Conservation (phyloP, 2,329 filamentous ascomycete genomes). For the Diaporthe velutina region DNA sequence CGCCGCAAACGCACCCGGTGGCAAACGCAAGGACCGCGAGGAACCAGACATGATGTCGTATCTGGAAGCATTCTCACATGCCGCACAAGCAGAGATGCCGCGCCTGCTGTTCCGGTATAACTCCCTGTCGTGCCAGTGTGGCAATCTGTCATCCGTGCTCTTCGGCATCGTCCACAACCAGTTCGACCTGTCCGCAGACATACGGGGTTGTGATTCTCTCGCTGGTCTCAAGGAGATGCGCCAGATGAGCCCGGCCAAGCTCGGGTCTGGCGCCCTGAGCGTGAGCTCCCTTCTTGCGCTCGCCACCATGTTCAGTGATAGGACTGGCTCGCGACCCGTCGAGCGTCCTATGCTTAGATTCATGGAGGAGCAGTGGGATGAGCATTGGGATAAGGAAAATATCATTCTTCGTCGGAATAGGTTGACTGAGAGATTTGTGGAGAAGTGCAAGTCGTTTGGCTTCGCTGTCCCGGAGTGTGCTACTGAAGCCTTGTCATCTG, state of each 20-base stretch:
- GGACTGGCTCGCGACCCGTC: background rate
- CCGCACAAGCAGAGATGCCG: background rate
- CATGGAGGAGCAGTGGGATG: background rate
- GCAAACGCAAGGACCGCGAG: background rate
- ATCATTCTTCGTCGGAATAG: background rate
- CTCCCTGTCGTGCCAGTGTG: background rate
- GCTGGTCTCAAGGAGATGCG: no score
- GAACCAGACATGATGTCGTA: background rate
- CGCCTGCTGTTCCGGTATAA: background rate
- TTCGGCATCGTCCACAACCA: background rate
- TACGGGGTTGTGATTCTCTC: background rate
- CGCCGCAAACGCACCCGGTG: background rate
- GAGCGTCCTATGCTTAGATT: background rate
- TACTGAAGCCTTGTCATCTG: background rate
- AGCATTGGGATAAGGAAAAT: background rate
- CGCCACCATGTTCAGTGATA: background rate
- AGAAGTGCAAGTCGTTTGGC: background rate
- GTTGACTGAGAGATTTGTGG: background rate
- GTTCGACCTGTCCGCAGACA: background rate
- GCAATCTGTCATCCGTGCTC: background rate
- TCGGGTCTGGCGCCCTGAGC: background rate
- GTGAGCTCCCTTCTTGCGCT: background rate
- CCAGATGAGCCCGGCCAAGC: background rate
- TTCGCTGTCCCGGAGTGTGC: background rate
- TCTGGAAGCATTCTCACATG: background rate